A percentile compares a stretch with the other conserved stretches of the same genome.
Conservation (phyloP, 192 early-diverging fungal genomes). For the Coemansia sp. region DNA sequence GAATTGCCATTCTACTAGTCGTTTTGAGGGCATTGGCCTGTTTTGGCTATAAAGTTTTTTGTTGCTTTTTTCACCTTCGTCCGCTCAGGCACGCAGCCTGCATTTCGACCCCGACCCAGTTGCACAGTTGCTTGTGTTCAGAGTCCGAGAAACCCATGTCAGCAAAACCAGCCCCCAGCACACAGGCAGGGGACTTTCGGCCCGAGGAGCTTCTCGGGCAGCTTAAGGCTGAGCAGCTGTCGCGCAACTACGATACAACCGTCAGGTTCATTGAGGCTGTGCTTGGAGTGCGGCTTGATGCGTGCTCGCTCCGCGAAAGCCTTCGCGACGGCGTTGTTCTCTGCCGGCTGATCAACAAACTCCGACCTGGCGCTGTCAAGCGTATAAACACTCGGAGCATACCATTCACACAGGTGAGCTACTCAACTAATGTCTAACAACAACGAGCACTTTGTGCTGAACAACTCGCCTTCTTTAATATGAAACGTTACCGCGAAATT, state of each 20-base stretch:
- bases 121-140: background rate
- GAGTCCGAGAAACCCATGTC: slow-evolving; percentile 17
- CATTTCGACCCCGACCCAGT: background rate
- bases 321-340: slow-evolving; percentile 77
- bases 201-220: slow-evolving; percentile 57
- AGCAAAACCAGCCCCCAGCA: slow-evolving; percentile 17
- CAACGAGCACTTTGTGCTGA: background rate
- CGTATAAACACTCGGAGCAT: slow-evolving; percentile 68
- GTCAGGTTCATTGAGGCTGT: slow-evolving; percentile 63
- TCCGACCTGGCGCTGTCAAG: slow-evolving; percentile 71
- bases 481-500: background rate
- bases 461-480: too few relatives aligned
- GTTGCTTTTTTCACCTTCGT: too few relatives aligned
- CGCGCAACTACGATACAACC: slow-evolving; percentile 63
- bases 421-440: background rate
- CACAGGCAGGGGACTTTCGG: slow-evolving; percentile 39
- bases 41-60: background rate
- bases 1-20: background rate
- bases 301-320: slow-evolving; percentile 58
- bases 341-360: slow-evolving; percentile 76
- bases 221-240: slow-evolving; percentile 61
- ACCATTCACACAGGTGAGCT: slow-evolving; percentile 67
- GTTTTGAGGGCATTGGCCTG: background rate
- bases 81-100: background rate
- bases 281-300: slow-evolving; percentile 58